Evolutionary conservation across 129 eudicot species (phyloP).

Genomic region (Oenanthe sinensis): DNA sequence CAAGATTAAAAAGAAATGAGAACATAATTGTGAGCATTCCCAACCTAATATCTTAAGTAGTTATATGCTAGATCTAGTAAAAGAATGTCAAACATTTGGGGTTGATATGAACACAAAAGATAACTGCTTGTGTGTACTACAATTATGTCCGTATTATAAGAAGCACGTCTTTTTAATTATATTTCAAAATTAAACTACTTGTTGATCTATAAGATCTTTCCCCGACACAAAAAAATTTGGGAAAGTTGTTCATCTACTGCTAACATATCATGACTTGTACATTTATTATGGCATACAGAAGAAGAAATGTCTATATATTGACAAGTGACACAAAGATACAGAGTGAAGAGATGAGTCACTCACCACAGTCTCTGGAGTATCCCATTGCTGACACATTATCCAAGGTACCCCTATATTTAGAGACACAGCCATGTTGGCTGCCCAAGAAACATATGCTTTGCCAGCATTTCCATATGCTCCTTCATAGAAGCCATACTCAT

Average conservation of each 20-base stretch:
- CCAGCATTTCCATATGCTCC: constrained; percentile 83
- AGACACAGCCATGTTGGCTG: constrained; percentile 91
- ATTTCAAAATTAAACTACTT: background rate
- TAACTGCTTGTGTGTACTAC: background rate
- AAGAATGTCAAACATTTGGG: background rate
- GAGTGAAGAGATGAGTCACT: constrained; percentile 14
- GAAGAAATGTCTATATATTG: background rate
- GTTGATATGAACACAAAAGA: background rate
- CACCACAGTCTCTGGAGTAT: constrained; percentile 88
- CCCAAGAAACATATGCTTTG: constrained; percentile 77
- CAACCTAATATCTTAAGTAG: background rate
- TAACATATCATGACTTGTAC: background rate
- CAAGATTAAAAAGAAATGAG: background rate
- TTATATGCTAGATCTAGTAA: background rate
- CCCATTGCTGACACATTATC: constrained; percentile 98
- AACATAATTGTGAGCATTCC: background rate
- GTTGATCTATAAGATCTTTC: background rate
- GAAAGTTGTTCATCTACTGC: background rate
- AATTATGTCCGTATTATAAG: background rate
- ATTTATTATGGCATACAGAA: background rate
- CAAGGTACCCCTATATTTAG: constrained; percentile 91
- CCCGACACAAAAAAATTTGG: background rate
- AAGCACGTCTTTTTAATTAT: background rate
- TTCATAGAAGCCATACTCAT: constrained; percentile 91
- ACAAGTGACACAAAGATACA: background rate